Conservation (phyloP, 768 basidiomycete genomes). For the Strobilomyces confusus region DNA sequence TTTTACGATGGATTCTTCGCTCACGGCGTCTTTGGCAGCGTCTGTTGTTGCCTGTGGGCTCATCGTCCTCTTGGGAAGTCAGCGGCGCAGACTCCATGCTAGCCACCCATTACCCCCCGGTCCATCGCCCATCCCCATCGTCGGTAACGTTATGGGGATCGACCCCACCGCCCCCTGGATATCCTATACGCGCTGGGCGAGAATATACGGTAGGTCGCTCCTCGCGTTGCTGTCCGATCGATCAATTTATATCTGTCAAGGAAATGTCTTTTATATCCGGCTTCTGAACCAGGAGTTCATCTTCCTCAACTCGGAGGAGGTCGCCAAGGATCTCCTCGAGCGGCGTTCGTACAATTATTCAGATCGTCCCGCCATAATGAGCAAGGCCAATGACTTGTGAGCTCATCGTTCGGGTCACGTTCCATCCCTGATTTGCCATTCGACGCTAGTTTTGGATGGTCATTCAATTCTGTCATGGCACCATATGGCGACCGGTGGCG, state of each 20-base stretch:
- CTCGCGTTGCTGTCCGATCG: slow-evolving; percentile 10
- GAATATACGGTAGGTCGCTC: slow-evolving; percentile 24
- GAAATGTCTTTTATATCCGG: slow-evolving; percentile 36
- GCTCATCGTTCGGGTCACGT: not conserved
- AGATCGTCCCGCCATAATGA: slow-evolving; percentile 34
- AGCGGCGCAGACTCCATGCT: not conserved
- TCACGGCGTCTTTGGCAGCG: slow-evolving; percentile 5
- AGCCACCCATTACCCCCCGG: slow-evolving; percentile 42
- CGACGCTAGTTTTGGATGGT: slow-evolving; percentile 25
- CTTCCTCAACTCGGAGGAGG: slow-evolving; percentile 38
- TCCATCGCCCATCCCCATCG: slow-evolving; percentile 31
- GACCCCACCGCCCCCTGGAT: slow-evolving; percentile 27
- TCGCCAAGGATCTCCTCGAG: slow-evolving; percentile 40
- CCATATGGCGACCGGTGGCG: slow-evolving; percentile 29
- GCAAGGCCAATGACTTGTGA: slow-evolving; percentile 30
- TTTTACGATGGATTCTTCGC: not conserved
- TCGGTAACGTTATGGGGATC: slow-evolving; percentile 30
- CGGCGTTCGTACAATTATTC: slow-evolving; percentile 43
- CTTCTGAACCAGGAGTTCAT: slow-evolving; percentile 37
- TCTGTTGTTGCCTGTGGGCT: not conserved
- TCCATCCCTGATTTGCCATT: not conserved
- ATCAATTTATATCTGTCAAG: slow-evolving; percentile 10
- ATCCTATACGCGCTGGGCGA: slow-evolving; percentile 32
- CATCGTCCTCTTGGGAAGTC: slow-evolving; percentile 5
- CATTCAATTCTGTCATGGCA: slow-evolving; percentile 27